phyloP scores from a whole-genome alignment of 2,329 filamentous ascomycete species.

The Aspergillus thermomutatus region DNA sequence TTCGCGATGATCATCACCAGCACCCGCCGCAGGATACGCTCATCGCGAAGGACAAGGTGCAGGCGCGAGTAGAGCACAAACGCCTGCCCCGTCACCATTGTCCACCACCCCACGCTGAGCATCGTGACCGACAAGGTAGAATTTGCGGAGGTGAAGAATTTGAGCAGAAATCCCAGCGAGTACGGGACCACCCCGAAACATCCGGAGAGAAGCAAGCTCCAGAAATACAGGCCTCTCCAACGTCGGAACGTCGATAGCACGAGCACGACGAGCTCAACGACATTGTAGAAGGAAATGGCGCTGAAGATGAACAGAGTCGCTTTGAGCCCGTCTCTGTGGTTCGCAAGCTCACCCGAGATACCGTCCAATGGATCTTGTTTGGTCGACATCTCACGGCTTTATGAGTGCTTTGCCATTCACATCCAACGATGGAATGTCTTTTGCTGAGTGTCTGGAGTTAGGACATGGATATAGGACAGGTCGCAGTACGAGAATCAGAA shows the following conservation, averaged over 20 bases:
- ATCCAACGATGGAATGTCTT: background rate
- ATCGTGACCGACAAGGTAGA: conserved; percentile 38
- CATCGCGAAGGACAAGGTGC: conserved; percentile 56
- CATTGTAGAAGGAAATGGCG: conserved; percentile 47
- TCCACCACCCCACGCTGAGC: conserved; percentile 55
- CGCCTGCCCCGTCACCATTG: conserved; percentile 61
- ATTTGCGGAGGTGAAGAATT: conserved; percentile 33
- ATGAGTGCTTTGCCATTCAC: background rate
- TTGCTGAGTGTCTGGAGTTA: background rate
- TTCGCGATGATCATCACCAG: conserved; percentile 58
- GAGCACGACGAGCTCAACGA: conserved; percentile 41
- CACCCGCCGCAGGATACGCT: conserved; percentile 47
- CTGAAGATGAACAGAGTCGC: conserved; percentile 31
- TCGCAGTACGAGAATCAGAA: background rate
- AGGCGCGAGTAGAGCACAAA: conserved; percentile 62
- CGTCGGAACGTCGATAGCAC: conserved; percentile 39
- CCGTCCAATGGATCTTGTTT: conserved; percentile 26
- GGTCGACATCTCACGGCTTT: background rate
- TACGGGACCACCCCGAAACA: conserved; percentile 36
- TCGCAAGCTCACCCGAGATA: conserved; percentile 28
- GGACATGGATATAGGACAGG: no score
- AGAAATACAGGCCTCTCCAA: conserved; percentile 43
- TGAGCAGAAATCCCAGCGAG: conserved; percentile 43
- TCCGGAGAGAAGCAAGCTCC: conserved; percentile 36
- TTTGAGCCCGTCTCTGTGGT: conserved; percentile 18